A percentile compares a stretch with the other conserved stretches of the same genome.
Conservation (phyloP, 352 stramenopile genomes). For the Phytophthora pisi region DNA sequence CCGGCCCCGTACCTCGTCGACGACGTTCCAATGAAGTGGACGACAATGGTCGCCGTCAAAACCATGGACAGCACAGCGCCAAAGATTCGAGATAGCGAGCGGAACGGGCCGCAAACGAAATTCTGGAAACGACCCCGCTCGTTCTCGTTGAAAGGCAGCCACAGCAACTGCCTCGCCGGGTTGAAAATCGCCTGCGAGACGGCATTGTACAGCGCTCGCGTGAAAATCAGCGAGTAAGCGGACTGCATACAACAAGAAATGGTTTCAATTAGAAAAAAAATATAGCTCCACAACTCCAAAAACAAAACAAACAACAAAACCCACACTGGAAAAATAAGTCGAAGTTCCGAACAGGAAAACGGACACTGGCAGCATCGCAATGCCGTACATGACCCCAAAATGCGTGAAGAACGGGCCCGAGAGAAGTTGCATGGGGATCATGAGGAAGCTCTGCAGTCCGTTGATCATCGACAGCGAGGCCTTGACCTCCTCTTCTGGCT, state of each 20-base stretch:
- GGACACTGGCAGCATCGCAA: slow-evolving; percentile 67
- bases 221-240: slow-evolving; percentile 64
- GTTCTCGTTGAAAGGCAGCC: slow-evolving; percentile 77
- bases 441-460: slow-evolving; percentile 84
- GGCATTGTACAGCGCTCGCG: slow-evolving; percentile 78
- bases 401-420: slow-evolving; percentile 83
- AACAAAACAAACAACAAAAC: slow-evolving; percentile 1
- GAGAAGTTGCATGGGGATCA: slow-evolving; percentile 85
- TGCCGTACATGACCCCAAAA: slow-evolving; percentile 89
- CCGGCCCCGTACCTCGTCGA: slow-evolving; percentile 55
- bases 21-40: slow-evolving; percentile 50
- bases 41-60: slow-evolving; percentile 55
- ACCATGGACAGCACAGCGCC: slow-evolving; percentile 76
- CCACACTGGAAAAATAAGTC: slow-evolving; percentile 63
- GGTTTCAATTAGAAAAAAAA: not conserved
- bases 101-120: slow-evolving; percentile 82
- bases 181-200: slow-evolving; percentile 86
- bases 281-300: not conserved
- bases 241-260: slow-evolving; percentile 33
- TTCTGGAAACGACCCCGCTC: slow-evolving; percentile 80
- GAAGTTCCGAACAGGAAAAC: slow-evolving; percentile 77
- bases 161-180: slow-evolving; percentile 83
- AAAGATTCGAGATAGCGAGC: slow-evolving; percentile 79
- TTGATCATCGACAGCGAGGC: slow-evolving; percentile 78
- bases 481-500: slow-evolving; percentile 75